phyloP scores from a whole-genome alignment of 1,284 basidiomycete genomes.

The Ceratobasidium sp. region DNA sequence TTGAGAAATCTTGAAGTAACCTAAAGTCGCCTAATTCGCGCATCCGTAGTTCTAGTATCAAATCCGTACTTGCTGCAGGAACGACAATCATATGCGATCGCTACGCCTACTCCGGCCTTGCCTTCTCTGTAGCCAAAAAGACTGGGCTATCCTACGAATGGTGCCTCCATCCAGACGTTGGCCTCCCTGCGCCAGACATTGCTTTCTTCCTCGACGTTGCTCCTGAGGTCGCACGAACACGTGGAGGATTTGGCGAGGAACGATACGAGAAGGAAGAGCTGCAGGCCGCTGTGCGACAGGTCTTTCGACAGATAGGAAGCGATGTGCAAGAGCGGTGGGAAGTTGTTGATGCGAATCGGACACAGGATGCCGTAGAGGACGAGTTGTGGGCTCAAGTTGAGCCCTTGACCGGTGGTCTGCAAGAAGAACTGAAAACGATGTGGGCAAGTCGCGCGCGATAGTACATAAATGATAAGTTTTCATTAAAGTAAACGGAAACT shows the following conservation, averaged over 20 bases:
- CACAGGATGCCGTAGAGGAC: constrained; percentile 48
- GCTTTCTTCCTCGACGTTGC: constrained; percentile 88
- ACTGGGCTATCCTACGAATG: constrained; percentile 65
- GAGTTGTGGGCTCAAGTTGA: constrained; percentile 25
- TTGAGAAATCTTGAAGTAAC: not conserved
- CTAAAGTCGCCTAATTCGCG: constrained; percentile 2
- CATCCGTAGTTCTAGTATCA: constrained; percentile 69
- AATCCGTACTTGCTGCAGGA: constrained; percentile 69
- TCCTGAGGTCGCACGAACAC: constrained; percentile 71
- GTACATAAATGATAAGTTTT: constrained; percentile 14
- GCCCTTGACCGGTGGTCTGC: constrained; percentile 15
- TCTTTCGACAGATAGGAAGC: constrained; percentile 71
- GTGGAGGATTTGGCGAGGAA: constrained; percentile 93
- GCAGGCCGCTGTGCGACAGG: constrained; percentile 72
- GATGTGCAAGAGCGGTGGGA: constrained; percentile 51
- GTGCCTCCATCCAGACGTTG: constrained; percentile 86
- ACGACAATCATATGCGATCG: constrained; percentile 88
- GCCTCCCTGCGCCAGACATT: constrained; percentile 89
- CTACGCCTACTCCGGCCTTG: constrained; percentile 97
- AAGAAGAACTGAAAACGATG: constrained; percentile 5
- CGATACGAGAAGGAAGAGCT: constrained; percentile 85
- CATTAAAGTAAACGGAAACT: constrained; percentile 15
- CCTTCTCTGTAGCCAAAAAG: constrained; percentile 87
- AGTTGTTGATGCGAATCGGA: constrained; percentile 22
- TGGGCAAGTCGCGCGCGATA: constrained; percentile 18